These are phyloP conservation scores for Schoenoplectus triqueter DNA, from an alignment of 202 grass and related monocot species.

Conservation along the genomic window DNA sequence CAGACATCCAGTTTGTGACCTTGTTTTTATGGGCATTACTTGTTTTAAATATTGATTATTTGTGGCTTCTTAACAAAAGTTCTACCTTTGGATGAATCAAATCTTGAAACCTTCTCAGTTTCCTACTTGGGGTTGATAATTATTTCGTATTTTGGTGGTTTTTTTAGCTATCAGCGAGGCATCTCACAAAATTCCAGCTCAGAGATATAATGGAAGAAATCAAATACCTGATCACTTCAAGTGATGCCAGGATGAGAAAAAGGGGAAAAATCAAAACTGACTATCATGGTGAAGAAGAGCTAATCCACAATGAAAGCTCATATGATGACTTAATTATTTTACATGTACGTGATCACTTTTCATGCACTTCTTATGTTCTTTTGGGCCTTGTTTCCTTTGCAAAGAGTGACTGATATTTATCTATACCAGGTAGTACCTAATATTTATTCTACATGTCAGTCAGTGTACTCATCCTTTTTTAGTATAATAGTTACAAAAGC, in stretches of 20 bases:
- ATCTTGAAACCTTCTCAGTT: not conserved
- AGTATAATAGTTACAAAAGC: not conserved
- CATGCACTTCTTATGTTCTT: slow-evolving; percentile 7
- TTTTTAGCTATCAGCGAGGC: slow-evolving; percentile 57
- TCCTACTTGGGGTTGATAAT: slow-evolving; percentile 18
- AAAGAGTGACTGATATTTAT: not conserved
- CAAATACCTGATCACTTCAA: slow-evolving; percentile 88
- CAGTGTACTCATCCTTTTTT: not conserved
- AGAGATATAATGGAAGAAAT: slow-evolving; percentile 77
- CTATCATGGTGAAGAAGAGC: slow-evolving; percentile 89
- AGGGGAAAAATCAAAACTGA: slow-evolving; percentile 74
- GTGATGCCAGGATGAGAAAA: slow-evolving; percentile 77
- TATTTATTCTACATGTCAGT: not conserved
- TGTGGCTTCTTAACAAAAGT: not conserved
- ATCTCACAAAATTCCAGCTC: slow-evolving; percentile 76
- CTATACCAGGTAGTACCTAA: not conserved
- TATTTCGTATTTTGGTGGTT: slow-evolving; percentile 41
- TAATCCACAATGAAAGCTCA: slow-evolving; percentile 85
- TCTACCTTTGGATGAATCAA: slow-evolving; percentile 23
- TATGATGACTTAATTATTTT: slow-evolving; percentile 90
- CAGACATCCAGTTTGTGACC: slow-evolving; percentile 1
- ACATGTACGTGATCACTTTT: slow-evolving; percentile 45
- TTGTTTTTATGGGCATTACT: not conserved
- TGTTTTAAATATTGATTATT: slow-evolving; percentile 11
- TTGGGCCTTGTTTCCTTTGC: not conserved